Conservation (phyloP, 306 rosid genomes). For the Cicer judaicum region DNA sequence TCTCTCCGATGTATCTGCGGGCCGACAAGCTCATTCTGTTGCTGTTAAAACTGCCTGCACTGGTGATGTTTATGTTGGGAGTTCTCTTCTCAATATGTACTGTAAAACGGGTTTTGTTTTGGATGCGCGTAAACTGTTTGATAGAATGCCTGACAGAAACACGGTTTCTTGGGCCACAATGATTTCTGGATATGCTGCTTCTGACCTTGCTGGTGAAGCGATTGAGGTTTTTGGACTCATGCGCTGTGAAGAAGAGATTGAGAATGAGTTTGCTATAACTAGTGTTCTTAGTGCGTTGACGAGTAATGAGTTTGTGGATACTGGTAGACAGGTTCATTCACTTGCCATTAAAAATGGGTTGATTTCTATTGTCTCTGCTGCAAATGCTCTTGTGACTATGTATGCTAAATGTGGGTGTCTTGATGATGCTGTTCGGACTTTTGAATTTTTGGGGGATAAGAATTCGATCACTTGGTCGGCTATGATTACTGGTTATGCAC, state of each 20-base stretch:
- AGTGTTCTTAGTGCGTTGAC: conserved; percentile 70
- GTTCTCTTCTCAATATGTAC: conserved; percentile 69
- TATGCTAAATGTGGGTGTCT: conserved; percentile 79
- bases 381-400: conserved; percentile 82
- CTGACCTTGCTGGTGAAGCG: conserved; percentile 57
- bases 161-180: conserved; percentile 83
- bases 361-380: conserved; percentile 62
- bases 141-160: conserved; percentile 66
- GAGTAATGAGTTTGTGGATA: conserved; percentile 42
- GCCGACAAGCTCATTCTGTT: conserved; percentile 60
- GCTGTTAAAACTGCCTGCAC: conserved; percentile 60
- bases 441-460: conserved; percentile 59
- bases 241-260: conserved; percentile 49
- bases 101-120: conserved; percentile 60
- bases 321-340: conserved; percentile 77
- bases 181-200: conserved; percentile 74
- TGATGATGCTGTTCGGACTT: conserved; percentile 73
- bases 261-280: conserved; percentile 64
- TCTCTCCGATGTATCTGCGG: conserved; percentile 42
- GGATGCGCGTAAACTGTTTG: conserved; percentile 79
- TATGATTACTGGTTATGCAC: conserved; percentile 80
- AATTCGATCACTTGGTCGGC: conserved; percentile 92
- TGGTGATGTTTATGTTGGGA: conserved; percentile 74
- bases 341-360: conserved; percentile 67
- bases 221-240: conserved; percentile 53